Percentiles rank a stretch among this genome's conserved stretches.
Conservation (phyloP, 352 stramenopile species). For the Elongisporangium anandrum region DNA sequence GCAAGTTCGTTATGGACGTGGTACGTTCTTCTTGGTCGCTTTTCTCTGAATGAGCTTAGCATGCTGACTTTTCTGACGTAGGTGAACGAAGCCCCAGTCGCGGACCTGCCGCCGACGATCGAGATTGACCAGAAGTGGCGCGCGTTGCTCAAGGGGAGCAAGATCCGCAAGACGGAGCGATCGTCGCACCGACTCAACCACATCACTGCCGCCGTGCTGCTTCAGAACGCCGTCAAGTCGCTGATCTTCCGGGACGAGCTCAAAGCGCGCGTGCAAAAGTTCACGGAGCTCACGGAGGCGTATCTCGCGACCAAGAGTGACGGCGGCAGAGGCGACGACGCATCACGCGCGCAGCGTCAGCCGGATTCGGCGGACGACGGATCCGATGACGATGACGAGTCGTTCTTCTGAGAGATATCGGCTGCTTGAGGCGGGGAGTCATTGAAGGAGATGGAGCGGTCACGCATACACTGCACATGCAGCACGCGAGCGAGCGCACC, state of each 20-base stretch:
- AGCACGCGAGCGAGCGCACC: not conserved
- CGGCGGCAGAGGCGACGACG: too few relatives aligned
- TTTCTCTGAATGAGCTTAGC: conserved; percentile 1
- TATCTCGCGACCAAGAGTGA: not conserved
- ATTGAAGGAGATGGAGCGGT: not conserved
- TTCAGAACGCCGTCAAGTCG: conserved; percentile 48
- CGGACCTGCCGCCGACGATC: conserved; percentile 42
- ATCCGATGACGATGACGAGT: conserved; percentile 1
- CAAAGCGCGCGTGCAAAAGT: conserved; percentile 42
- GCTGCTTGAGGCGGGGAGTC: not conserved
- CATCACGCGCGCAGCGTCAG: conserved; percentile 5
- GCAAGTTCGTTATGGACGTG: conserved; percentile 59
- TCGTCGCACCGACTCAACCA: conserved; percentile 45
- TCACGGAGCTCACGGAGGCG: conserved; percentile 25
- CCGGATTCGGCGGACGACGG: not conserved
- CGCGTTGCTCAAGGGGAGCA: conserved; percentile 36
- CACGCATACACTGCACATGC: not conserved
- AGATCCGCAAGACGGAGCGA: conserved; percentile 47
- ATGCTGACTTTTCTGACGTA: conserved; percentile 1
- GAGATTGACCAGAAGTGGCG: conserved; percentile 54
- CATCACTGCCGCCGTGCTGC: conserved; percentile 34
- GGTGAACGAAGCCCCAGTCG: conserved; percentile 36
- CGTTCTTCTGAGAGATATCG: not conserved
- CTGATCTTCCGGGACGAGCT: conserved; percentile 64
- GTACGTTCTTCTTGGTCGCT: conserved; percentile 18